Evolutionary conservation across 139 green algal genomes (phyloP), one percentile per base, ranked within the genome.

Genomic region (Tetratostichococcus sp.): DNA sequence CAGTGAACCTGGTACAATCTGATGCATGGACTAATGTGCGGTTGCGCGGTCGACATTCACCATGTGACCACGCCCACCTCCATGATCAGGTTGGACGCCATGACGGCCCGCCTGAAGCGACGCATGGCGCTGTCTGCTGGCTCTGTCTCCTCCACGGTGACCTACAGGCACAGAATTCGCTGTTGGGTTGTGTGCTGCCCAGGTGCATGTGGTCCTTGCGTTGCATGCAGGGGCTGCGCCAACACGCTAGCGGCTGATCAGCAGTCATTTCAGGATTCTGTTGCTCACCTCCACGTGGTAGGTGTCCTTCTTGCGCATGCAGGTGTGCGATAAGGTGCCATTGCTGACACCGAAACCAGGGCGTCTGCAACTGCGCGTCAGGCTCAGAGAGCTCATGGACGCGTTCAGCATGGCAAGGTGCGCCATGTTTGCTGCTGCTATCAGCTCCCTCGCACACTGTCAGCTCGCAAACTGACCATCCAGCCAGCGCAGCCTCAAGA

Each of bases 101-200:
- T 70, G 23, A 76, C 71, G 4, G 71, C 71, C 25, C 71, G 43
- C 11, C 71, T 43, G 71, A 76, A 76, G 31, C 71, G 35, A 23
- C 43, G 32, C 71, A 76, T 66, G 35, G 81, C 80, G 26, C 62
- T 77, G 33, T 85, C 80, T 31, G 73, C 34, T 17, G 79, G 68
- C 74, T 85, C 80, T 22, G 35, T 76, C 74, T 86, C 80, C 50
- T 71, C 78, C 30, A 86, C 72, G 23, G 75, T 28, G 16, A 85
- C 80, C 77, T 83, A 42, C 32, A 50, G 39, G 39, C 39, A 50
- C 8, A 50, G 39, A n/a, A n/a, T n/a, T n/a, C n/a, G n/a, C n/a
- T n/a, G n/a, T n/a, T n/a, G n/a, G n/a, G n/a, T n/a, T n/a, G n/a
- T n/a, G n/a, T n/a, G n/a, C n/a, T n/a, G n/a, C n/a, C n/a, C n/a